Evolutionary conservation across 208 protist genomes (phyloP).

Genomic region (Borovskyia barvae): DNA sequence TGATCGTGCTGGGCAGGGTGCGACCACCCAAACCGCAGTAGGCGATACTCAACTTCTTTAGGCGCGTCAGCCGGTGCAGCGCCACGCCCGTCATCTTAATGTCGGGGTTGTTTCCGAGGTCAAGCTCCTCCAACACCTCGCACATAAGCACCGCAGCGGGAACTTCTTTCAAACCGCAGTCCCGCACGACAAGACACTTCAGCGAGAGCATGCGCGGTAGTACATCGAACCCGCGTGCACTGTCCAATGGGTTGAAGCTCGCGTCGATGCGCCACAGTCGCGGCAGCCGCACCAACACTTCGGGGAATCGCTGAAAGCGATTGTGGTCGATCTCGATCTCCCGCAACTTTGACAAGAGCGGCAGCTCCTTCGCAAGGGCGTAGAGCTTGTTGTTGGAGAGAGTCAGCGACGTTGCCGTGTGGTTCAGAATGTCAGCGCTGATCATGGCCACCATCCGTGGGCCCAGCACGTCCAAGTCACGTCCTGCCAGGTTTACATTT

Average conservation of each 20-base stretch:
- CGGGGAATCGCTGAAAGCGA: slow-evolving; percentile 66
- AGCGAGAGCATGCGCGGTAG: slow-evolving; percentile 47
- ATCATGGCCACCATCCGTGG: slow-evolving; percentile 66
- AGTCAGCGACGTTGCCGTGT: slow-evolving; percentile 62
- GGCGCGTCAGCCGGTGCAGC: slow-evolving; percentile 36
- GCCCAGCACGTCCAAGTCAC: slow-evolving; percentile 62
- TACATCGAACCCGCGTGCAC: slow-evolving; percentile 42
- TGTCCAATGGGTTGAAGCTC: slow-evolving; percentile 68
- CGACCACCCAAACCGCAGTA: slow-evolving; percentile 65
- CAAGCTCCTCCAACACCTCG: slow-evolving; percentile 53
- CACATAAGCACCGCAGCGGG: slow-evolving; percentile 49
- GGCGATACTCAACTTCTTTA: slow-evolving; percentile 57
- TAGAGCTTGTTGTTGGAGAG: slow-evolving; percentile 82
- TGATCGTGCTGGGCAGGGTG: slow-evolving; percentile 54
- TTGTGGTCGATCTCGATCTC: slow-evolving; percentile 80
- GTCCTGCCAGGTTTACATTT: slow-evolving; percentile 74
- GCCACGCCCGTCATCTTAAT: slow-evolving; percentile 44
- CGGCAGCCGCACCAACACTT: slow-evolving; percentile 50
- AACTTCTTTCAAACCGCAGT: slow-evolving; percentile 51
- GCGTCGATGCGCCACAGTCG: slow-evolving; percentile 58
- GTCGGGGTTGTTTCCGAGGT: slow-evolving; percentile 70
- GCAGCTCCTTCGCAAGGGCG: slow-evolving; percentile 73
- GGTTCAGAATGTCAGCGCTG: slow-evolving; percentile 59
- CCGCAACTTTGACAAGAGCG: slow-evolving; percentile 61
- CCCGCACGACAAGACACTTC: slow-evolving; percentile 44